Percentiles rank a stretch among this genome's conserved stretches.
Evolutionary conservation across 768 basidiomycete genomes (phyloP).

Genomic region (Tricholoma terreum): DNA sequence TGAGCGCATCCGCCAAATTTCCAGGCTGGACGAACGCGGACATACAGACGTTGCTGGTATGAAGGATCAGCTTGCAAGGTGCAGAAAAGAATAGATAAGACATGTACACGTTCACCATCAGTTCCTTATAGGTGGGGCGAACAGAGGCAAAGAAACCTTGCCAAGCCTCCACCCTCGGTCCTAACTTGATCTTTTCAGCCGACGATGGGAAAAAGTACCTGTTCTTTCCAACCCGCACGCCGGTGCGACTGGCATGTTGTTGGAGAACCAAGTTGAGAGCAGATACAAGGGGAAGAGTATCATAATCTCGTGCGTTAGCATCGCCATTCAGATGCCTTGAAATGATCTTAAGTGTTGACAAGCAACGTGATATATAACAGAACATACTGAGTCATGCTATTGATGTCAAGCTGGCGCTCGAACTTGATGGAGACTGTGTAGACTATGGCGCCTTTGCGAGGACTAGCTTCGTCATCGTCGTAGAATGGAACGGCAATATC

Average conservation of each 20-base stretch:
- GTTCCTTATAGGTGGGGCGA: conserved; percentile 43
- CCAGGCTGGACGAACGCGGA: conserved; percentile 56
- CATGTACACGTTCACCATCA: conserved; percentile 53
- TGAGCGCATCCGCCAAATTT: conserved; percentile 58
- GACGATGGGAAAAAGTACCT: conserved; percentile 51
- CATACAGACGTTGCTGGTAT: conserved; percentile 48
- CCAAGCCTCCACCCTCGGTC: conserved; percentile 35
- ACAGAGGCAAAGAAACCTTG: conserved; percentile 51
- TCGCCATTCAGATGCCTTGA: conserved; percentile 53
- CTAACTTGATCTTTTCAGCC: conserved; percentile 24
- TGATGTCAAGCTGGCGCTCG: conserved; percentile 36
- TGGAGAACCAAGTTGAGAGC: conserved; percentile 59
- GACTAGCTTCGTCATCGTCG: conserved; percentile 38
- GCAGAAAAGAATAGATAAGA: background rate
- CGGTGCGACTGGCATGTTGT: conserved; percentile 42
- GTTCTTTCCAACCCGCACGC: conserved; percentile 52
- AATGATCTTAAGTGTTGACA: conserved; percentile 1
- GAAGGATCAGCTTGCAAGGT: background rate
- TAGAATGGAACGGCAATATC: conserved; percentile 38
- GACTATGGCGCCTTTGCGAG: conserved; percentile 33
- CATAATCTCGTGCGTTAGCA: conserved; percentile 39
- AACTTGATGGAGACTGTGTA: conserved; percentile 44
- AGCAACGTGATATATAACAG: background rate
- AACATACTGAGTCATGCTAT: conserved; percentile 32
- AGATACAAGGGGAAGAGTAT: conserved; percentile 49